Evolutionary conservation across 1,139 yeast genomes (phyloP), one percentile per base, ranked within the genome.

Genomic region (Meyerozyma elateridarum): DNA sequence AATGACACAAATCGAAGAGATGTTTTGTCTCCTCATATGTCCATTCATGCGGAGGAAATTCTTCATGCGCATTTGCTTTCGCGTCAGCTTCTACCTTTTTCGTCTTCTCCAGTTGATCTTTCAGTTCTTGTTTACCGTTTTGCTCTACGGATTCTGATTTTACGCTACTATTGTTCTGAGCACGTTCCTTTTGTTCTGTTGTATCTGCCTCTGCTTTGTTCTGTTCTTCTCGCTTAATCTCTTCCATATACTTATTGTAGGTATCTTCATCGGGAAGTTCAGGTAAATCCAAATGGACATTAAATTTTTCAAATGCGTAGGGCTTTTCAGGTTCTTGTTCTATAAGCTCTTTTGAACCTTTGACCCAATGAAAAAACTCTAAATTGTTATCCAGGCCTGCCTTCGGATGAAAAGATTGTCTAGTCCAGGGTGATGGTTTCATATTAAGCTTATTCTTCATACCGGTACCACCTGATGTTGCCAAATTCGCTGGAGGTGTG

Each of bases 361-460:
- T 79, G 5, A 80, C 89, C 98, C 98, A 93, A 56, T 91, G 98
- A 35, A 66, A 62, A 29, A 89, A 64, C n/a, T 41, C 40, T 4
- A 57, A 41, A 1, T 59, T 76, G 30, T 71, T 75, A 1, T 52
- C 52, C 31, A 79, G 63, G 1, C 76, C 72, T 5, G 64, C 62
- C 36, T 79, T 80, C 5, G 71, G 66, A 6, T 45, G 64, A 51
- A 91, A 91, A 5, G 70, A 63, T 27, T 73, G 70, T 54, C 75
- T 65, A 0, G 77, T 70, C 98, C 98, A 91, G 1, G 96, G 89
- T 0, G 91, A 74, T 0, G 87, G 83, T 43, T 76, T 80, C 46
- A 80, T 64, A 37, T 75, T 74, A 36, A 88, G 68, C 43, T 76
- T 73, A 36, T 80, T 85, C 46, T 83, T 85, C 45, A 79, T 77